Evolutionary conservation across 2,329 filamentous ascomycete genomes (phyloP).

Genomic region (Dothidotthia symphoricarpi): DNA sequence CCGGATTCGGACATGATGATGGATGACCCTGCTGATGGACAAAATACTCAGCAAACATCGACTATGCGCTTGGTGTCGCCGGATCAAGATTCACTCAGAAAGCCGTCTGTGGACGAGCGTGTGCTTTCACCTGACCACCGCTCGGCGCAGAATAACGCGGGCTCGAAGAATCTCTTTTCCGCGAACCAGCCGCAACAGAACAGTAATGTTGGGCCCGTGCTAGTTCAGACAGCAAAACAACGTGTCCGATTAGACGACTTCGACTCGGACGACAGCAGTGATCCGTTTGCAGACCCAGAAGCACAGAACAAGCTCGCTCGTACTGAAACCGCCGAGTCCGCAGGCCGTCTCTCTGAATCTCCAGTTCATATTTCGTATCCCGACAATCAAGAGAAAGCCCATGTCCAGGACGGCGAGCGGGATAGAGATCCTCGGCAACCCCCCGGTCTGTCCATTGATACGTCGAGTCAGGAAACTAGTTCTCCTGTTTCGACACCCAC

Average conservation of each 20-base stretch:
- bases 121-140: slow-evolving; percentile 19
- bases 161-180: slow-evolving; percentile 32
- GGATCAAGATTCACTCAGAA: slow-evolving; percentile 20
- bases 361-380: slow-evolving; percentile 65
- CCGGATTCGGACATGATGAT: slow-evolving; percentile 8
- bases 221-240: slow-evolving; percentile 59
- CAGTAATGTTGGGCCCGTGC: slow-evolving; percentile 55
- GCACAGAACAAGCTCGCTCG: slow-evolving; percentile 25
- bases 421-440: slow-evolving; percentile 44
- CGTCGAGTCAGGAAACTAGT: slow-evolving; percentile 62
- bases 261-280: slow-evolving; percentile 54
- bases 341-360: slow-evolving; percentile 59
- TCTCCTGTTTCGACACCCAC: slow-evolving; percentile 41
- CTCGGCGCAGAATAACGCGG: slow-evolving; percentile 22
- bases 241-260: slow-evolving; percentile 70
- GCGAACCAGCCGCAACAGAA: slow-evolving; percentile 39
- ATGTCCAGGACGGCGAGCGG: slow-evolving; percentile 25
- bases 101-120: slow-evolving; percentile 19
- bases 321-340: slow-evolving; percentile 19
- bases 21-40: slow-evolving; percentile 13
- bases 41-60: slow-evolving; percentile 15
- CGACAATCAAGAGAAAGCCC: slow-evolving; percentile 37
- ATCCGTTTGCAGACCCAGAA: slow-evolving; percentile 45
- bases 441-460: slow-evolving; percentile 68
- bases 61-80: slow-evolving; percentile 39